These are phyloP conservation scores for Coemansia sp. DNA, from an alignment of 192 early-diverging fungal species.

Conservation along the genomic window DNA sequence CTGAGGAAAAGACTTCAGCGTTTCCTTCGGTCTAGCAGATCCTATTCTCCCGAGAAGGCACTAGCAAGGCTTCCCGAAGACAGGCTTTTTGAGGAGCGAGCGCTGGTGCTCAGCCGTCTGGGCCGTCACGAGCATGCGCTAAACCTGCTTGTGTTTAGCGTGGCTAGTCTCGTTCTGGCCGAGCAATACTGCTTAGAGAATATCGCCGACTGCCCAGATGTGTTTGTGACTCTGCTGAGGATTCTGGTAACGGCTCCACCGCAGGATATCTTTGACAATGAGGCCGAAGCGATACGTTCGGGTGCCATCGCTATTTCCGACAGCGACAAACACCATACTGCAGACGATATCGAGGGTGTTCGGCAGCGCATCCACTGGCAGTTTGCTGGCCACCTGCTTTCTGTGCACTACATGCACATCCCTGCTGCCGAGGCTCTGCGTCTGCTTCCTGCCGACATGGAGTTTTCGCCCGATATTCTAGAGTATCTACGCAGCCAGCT, in stretches of 20 bases:
- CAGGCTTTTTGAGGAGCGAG: conserved; percentile 80
- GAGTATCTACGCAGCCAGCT: conserved; percentile 59
- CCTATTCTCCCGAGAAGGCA: conserved; percentile 76
- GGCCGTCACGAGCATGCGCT: conserved; percentile 86
- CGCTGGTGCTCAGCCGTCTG: conserved; percentile 76
- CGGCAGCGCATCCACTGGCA: conserved; percentile 29
- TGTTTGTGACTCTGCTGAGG: conserved; percentile 44
- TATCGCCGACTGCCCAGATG: conserved; percentile 17
- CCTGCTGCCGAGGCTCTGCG: conserved; percentile 36
- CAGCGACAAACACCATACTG: conserved; percentile 1
- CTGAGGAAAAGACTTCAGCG: conserved; percentile 53
- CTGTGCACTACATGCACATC: conserved; percentile 33
- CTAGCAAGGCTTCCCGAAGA: conserved; percentile 73
- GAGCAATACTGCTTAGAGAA: conserved; percentile 68
- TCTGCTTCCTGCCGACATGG: conserved; percentile 50
- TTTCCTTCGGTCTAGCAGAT: conserved; percentile 69
- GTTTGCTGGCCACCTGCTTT: conserved; percentile 43
- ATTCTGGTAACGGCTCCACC: conserved; percentile 38
- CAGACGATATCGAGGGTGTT: conserved; percentile 13
- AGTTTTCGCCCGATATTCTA: conserved; percentile 45
- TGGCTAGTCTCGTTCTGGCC: conserved; percentile 57
- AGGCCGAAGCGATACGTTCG: conserved; percentile 10
- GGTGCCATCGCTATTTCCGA: not conserved
- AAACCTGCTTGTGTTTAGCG: conserved; percentile 75
- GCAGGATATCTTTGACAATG: conserved; percentile 34